phyloP scores from a whole-genome alignment of 1,139 yeast species.

The Yamadazyma aaseri region DNA sequence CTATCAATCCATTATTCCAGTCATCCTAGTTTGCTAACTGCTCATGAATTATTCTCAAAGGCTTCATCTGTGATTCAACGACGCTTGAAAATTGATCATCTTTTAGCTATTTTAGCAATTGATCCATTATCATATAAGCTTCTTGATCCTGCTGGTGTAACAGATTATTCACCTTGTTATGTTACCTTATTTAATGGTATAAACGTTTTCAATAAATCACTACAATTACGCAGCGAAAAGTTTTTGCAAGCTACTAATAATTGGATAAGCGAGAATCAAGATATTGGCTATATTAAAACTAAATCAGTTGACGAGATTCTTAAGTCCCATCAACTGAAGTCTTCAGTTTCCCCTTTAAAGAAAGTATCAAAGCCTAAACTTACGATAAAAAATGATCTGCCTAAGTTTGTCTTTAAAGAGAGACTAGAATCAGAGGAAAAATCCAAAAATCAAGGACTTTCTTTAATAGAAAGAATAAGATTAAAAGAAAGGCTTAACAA shows the following conservation, averaged over 20 bases:
- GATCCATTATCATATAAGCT: slow-evolving; percentile 13
- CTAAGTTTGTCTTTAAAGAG: slow-evolving; percentile 31
- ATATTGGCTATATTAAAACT: slow-evolving; percentile 9
- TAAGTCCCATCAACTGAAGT: slow-evolving; percentile 2
- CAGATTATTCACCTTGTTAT: slow-evolving; percentile 17
- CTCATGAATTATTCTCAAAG: slow-evolving; percentile 13
- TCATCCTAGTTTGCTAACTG: slow-evolving; percentile 14
- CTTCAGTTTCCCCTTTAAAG: slow-evolving; percentile 16
- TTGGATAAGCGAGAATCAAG: slow-evolving; percentile 48
- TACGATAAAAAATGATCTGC: slow-evolving; percentile 24
- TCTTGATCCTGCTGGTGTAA: slow-evolving; percentile 10
- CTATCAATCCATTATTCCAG: slow-evolving; percentile 15
- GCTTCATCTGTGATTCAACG: slow-evolving; percentile 10
- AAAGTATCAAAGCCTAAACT: slow-evolving; percentile 22
- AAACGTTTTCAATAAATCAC: slow-evolving; percentile 9
- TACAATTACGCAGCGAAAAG: slow-evolving; percentile 42
- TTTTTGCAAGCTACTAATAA: slow-evolving; percentile 58
- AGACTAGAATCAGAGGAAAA: slow-evolving; percentile 22
- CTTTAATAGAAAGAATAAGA: slow-evolving; percentile 43
- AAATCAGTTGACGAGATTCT: slow-evolving; percentile 10
- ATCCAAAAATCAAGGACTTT: slow-evolving; percentile 25
- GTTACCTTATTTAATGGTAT: slow-evolving; percentile 11
- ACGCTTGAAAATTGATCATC: slow-evolving; percentile 14
- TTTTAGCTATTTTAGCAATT: slow-evolving; percentile 11
- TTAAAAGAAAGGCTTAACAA: slow-evolving; percentile 29